Evolutionary conservation across 495 filamentous ascomycete genomes (phyloP).

Genomic region (Neurospora sp.): DNA sequence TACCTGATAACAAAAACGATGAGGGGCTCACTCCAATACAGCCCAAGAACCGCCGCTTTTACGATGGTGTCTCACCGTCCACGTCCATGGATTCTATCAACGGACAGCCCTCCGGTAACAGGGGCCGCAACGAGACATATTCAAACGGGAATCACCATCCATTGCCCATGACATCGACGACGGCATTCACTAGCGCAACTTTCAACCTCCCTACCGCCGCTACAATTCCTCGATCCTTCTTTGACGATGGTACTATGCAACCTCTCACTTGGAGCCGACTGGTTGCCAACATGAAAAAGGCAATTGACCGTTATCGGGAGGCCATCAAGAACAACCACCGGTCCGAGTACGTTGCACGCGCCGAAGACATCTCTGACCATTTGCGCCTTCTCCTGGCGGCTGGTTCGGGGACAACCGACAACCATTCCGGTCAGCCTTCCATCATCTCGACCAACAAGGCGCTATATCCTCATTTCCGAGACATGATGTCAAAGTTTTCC

Average conservation of each 20-base stretch:
- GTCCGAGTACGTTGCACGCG: constrained; percentile 81
- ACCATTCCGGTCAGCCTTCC: constrained; percentile 97
- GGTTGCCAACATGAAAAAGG: constrained; percentile 79
- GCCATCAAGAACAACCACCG: constrained; percentile 69
- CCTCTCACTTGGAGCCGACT: constrained; percentile 81
- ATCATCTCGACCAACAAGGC: constrained; percentile 97
- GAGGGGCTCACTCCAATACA: constrained; percentile 6
- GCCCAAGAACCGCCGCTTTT: constrained; percentile 53
- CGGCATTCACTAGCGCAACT: constrained; percentile 54
- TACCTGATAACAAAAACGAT: not conserved
- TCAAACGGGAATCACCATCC: constrained; percentile 36
- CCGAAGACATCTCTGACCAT: constrained; percentile 96
- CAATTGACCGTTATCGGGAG: constrained; percentile 79
- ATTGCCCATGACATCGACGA: constrained; percentile 51
- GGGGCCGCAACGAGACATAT: constrained; percentile 37
- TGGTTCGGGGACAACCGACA: constrained; percentile 92
- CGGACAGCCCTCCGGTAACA: constrained; percentile 39
- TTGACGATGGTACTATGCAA: constrained; percentile 66
- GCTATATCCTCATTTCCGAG: constrained; percentile 91
- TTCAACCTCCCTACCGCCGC: constrained; percentile 46
- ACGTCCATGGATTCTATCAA: constrained; percentile 85
- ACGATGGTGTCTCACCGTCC: constrained; percentile 75
- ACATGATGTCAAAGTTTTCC: constrained; percentile 99
- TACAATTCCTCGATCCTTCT: constrained; percentile 66
- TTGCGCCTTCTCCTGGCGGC: constrained; percentile 87